These are phyloP conservation scores for Zelopaecilomyces penicillatus DNA, from an alignment of 2,329 filamentous ascomycete species.

Conservation along the genomic window DNA sequence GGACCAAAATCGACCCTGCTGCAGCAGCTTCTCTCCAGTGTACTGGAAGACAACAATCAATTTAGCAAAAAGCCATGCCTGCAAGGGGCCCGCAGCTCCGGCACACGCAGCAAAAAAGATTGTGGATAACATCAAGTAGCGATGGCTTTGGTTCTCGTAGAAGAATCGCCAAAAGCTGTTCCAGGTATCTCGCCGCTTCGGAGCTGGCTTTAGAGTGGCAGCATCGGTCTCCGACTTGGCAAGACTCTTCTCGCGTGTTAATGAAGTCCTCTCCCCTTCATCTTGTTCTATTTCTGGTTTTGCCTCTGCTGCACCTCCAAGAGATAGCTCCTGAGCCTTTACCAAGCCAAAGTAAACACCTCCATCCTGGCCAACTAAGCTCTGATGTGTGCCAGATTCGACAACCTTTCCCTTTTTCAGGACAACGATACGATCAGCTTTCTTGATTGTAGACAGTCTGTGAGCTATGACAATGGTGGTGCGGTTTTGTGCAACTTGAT, in stretches of 20 bases:
- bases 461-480: constrained; percentile 71
- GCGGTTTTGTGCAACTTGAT: constrained; percentile 51
- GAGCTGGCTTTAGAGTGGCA: constrained; percentile 15
- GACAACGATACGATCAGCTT: constrained; percentile 72
- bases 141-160: constrained; percentile 44
- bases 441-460: constrained; percentile 64
- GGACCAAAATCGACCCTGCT: constrained; percentile 51
- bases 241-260: constrained; percentile 39
- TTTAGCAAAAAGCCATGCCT: constrained; percentile 48
- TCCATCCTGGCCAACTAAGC: constrained; percentile 50
- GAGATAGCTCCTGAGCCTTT: constrained; percentile 49
- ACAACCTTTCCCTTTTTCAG: constrained; percentile 61
- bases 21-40: constrained; percentile 22
- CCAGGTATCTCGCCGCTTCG: constrained; percentile 35
- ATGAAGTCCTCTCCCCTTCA: constrained; percentile 22
- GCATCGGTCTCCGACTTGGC: constrained; percentile 26
- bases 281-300: constrained; percentile 10
- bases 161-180: constrained; percentile 49
- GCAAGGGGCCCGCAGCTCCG: constrained; percentile 38
- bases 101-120: constrained; percentile 37
- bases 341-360: constrained; percentile 64
- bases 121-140: constrained; percentile 42
- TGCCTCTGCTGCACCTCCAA: constrained; percentile 38
- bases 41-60: constrained; percentile 43
- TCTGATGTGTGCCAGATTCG: constrained; percentile 69